Base-by-base conservation (phyloP, 73 alveolate genomes). In the Paramecium sonneborni region DNA sequence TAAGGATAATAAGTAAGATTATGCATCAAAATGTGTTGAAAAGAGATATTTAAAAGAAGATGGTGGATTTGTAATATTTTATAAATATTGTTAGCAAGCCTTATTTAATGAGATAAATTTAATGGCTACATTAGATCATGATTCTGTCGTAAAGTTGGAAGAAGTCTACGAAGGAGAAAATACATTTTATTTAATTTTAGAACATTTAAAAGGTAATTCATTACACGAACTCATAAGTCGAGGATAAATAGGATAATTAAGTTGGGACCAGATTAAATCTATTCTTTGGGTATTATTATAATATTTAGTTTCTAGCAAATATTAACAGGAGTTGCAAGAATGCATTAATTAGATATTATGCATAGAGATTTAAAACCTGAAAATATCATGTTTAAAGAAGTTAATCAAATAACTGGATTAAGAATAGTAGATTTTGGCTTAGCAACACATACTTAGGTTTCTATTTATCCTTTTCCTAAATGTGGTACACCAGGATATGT, bases 351-450 rank as follows among this genome's bases (percentile, higher is more conserved):
- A 74, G 88, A 93, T 46, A 96, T 97, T 15, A 96, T 98, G 55
- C 99, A 98, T 79, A 89, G 99, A 93, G 99, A 98, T 93, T 92
- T 98, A 12, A 98, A 98, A 92, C 96, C 98, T 26, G 99, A 98
- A 76, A 98, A 98, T 93, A 96, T 98, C 38, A 94, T 98, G 90
- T 94, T 97, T 46, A 76, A 76, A 56, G 67, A 46, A 18, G 30
- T 12, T 6, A 23, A 20, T 28, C 24, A 86, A 11, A 32, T 85
- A 56, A 37, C 85, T 23, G 44, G 24, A 46, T 38, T 85, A 9
- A 72, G 85, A 2, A 69, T 91, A n/a, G 85, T 72, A 26, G 95
- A 92, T 92, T 86, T 92, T 58, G 95, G 95, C 24, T 57, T 92
- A 57, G 93, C 95, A 1, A 69, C 93, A 21, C 41, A 28, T 6